A percentile compares a stretch with the other conserved stretches of the same genome.
Evolutionary conservation across 2,329 filamentous ascomycete genomes (phyloP).

Genomic region (Madurella mycetomatis): DNA sequence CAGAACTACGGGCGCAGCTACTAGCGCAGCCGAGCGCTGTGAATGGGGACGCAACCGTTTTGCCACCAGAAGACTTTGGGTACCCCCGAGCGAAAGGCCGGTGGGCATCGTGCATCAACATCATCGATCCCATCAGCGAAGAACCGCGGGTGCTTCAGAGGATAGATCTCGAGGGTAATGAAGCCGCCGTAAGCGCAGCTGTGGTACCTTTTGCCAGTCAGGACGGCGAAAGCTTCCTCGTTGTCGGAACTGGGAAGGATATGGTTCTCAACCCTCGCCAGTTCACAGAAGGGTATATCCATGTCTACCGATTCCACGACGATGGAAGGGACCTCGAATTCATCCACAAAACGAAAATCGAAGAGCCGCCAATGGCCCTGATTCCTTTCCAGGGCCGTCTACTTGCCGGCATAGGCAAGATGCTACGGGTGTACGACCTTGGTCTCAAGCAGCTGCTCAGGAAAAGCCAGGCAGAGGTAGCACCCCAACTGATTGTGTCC

Average conservation of each 20-base stretch:
- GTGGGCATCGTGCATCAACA: constrained; percentile 94
- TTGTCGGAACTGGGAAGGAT: constrained; percentile 91
- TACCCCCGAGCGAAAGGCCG: constrained; percentile 77
- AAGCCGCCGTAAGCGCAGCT: constrained; percentile 82
- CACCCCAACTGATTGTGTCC: constrained; percentile 78
- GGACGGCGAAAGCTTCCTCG: constrained; percentile 83
- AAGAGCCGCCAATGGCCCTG: constrained; percentile 84
- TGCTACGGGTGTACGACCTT: constrained; percentile 83
- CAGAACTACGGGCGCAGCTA: constrained; percentile 69
- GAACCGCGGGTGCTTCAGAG: constrained; percentile 68
- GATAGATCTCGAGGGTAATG: constrained; percentile 81
- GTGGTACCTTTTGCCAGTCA: constrained; percentile 83
- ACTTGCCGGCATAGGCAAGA: constrained; percentile 76
- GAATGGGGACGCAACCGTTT: constrained; percentile 66
- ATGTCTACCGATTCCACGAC: constrained; percentile 86
- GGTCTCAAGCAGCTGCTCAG: constrained; percentile 89
- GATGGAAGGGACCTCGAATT: constrained; percentile 87
- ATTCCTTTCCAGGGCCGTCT: constrained; percentile 89
- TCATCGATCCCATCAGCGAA: constrained; percentile 75
- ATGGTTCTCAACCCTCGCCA: constrained; percentile 73
- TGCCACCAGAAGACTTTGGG: constrained; percentile 80
- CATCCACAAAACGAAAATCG: constrained; percentile 92
- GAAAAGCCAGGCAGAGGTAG: constrained; percentile 79
- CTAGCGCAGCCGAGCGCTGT: constrained; percentile 65
- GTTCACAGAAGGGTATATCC: constrained; percentile 76